A percentile compares a stretch with the other conserved stretches of the same genome.
These are phyloP conservation scores for Tylopilus vinaceipallidus DNA, from an alignment of 768 basidiomycete species.

Conservation along the genomic window DNA sequence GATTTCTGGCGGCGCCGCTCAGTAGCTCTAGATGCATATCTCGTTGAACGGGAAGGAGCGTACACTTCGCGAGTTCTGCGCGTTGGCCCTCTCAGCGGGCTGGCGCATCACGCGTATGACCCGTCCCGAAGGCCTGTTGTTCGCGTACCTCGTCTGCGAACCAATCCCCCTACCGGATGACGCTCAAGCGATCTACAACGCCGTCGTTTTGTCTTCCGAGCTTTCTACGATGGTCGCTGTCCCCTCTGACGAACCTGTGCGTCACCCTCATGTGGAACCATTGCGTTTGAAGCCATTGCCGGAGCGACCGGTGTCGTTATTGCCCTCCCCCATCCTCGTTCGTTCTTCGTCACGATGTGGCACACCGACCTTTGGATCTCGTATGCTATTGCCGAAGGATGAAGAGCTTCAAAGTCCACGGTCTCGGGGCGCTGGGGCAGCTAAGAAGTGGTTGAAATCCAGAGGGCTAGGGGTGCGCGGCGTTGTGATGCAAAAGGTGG, in stretches of 20 bases:
- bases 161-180: constrained; percentile 52
- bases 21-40: constrained; percentile 56
- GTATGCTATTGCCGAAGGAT: constrained; percentile 28
- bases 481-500: constrained; percentile 21
- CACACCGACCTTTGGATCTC: constrained; percentile 63
- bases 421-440: constrained; percentile 12
- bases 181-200: constrained; percentile 22
- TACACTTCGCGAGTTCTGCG: constrained; percentile 60
- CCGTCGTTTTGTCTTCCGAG: constrained; percentile 15
- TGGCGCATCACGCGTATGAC: constrained; percentile 61
- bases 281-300: constrained; percentile 10
- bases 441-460: constrained; percentile 30
- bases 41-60: constrained; percentile 70
- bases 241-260: constrained; percentile 5
- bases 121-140: constrained; percentile 59
- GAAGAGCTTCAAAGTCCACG: constrained; percentile 23
- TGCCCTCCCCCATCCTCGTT: constrained; percentile 34
- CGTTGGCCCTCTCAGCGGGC: constrained; percentile 52
- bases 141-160: constrained; percentile 69
- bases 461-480: constrained; percentile 28
- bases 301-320: constrained; percentile 7
- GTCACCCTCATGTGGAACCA: not conserved
- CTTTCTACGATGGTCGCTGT: constrained; percentile 15
- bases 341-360: constrained; percentile 53
- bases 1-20: not conserved